A percentile compares a stretch with the other conserved stretches of the same genome.
phyloP scores from a whole-genome alignment of 345 rosid species.

The Camelina neglecta region DNA sequence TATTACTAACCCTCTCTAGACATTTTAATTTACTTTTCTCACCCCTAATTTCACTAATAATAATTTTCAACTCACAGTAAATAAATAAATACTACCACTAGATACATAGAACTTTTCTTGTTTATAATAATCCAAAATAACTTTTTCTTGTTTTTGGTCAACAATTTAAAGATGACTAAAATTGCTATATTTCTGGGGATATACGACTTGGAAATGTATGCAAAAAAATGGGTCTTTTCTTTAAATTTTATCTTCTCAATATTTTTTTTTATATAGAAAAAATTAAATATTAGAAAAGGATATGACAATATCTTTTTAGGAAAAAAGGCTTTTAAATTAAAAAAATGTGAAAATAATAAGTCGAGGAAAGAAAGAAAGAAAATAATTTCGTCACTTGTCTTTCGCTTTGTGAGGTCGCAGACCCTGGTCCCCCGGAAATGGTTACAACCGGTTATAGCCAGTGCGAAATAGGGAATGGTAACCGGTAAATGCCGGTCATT shows the following conservation, averaged over 20 bases:
- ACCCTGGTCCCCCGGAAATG: conserved; percentile 50
- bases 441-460: conserved; percentile 49
- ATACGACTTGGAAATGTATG: conserved; percentile 1
- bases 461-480: conserved; percentile 34
- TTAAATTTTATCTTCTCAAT: not conserved
- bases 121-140: not conserved
- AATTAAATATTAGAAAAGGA: not conserved
- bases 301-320: not conserved
- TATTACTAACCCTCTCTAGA: conserved; percentile 1
- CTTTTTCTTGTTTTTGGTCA: not conserved
- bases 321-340: not conserved
- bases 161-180: not conserved
- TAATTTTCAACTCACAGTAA: not conserved
- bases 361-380: conserved; percentile 32
- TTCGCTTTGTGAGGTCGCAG: conserved; percentile 43
- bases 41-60: not conserved
- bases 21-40: not conserved
- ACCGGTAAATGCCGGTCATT: conserved; percentile 60
- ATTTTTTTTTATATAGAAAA: not conserved
- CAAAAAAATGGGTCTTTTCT: not conserved
- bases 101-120: not conserved
- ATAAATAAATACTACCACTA: not conserved
- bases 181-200: conserved; percentile 5
- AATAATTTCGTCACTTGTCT: conserved; percentile 35
- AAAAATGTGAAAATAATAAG: not conserved